phyloP scores from a whole-genome alignment of 208 protist genomes.

The Dictyostelium gargantuum region DNA sequence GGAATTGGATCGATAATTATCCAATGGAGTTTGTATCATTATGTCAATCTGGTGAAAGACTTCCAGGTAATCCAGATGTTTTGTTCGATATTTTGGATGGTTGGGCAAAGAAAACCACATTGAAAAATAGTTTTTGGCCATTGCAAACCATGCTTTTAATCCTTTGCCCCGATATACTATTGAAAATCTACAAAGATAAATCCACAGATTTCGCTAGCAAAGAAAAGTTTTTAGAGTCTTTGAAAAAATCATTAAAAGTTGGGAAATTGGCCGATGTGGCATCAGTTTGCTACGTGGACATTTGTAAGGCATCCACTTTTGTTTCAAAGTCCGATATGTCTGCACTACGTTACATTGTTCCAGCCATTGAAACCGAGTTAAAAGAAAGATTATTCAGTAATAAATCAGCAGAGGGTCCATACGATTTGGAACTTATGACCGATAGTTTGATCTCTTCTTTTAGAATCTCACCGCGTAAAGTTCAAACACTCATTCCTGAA shows the following conservation, averaged over 20 bases:
- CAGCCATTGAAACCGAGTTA: constrained; percentile 71
- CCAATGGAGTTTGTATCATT: constrained; percentile 73
- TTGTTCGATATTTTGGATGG: constrained; percentile 72
- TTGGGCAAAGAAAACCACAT: constrained; percentile 71
- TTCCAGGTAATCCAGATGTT: constrained; percentile 60
- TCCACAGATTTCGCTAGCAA: not conserved
- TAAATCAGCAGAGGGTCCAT: constrained; percentile 7
- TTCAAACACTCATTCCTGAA: not conserved
- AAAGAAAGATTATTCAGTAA: constrained; percentile 67
- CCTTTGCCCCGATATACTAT: constrained; percentile 76
- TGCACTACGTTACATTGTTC: constrained; percentile 72
- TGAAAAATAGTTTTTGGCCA: constrained; percentile 71
- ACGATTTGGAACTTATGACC: constrained; percentile 72
- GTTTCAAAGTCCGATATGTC: constrained; percentile 74
- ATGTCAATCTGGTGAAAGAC: constrained; percentile 40
- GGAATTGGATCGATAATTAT: constrained; percentile 75
- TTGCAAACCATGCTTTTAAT: constrained; percentile 76
- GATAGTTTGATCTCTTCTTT: constrained; percentile 63
- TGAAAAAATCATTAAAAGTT: constrained; percentile 68
- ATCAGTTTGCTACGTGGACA: constrained; percentile 73
- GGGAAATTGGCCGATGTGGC: constrained; percentile 67
- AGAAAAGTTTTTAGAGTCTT: constrained; percentile 67
- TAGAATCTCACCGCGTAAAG: constrained; percentile 62
- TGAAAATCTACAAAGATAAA: constrained; percentile 68
- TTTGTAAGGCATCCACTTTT: constrained; percentile 77